phyloP scores from a whole-genome alignment of 306 rosid species.

The Fragaria ananassa region DNA sequence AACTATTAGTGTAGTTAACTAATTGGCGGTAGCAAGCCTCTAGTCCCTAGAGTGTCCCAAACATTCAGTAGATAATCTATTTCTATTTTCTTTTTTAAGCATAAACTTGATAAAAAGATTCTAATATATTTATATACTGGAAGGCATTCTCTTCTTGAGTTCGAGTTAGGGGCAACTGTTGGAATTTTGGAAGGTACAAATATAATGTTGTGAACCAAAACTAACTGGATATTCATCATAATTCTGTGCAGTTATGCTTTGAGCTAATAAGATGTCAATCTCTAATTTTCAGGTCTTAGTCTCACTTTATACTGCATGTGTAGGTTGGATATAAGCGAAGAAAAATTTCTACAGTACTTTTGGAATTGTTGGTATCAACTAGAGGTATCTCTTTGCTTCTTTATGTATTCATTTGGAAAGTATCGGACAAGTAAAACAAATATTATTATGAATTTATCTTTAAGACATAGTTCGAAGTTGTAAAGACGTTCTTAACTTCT shows the following conservation, averaged over 20 bases:
- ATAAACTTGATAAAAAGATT: not conserved
- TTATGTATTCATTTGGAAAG: not conserved
- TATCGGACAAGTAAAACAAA: not conserved
- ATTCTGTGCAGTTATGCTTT: not conserved
- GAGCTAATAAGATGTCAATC: not conserved
- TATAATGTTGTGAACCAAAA: not conserved
- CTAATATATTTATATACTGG: too few relatives aligned
- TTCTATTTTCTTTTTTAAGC: not conserved
- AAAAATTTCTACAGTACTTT: slow-evolving; percentile 49
- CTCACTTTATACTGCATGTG: slow-evolving; percentile 25
- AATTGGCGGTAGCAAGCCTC: not conserved
- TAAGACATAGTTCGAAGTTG: not conserved
- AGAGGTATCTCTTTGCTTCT: slow-evolving; percentile 41
- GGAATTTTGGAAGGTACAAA: not conserved
- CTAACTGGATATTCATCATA: not conserved
- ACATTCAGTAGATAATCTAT: not conserved
- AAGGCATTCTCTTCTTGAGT: not conserved
- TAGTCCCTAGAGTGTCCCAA: not conserved
- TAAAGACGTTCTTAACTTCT: not conserved
- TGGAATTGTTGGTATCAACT: slow-evolving; percentile 59
- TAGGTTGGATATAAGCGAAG: slow-evolving; percentile 64
- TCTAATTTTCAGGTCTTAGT: not conserved
- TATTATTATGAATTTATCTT: not conserved
- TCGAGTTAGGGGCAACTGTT: not conserved
- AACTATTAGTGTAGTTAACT: not conserved